Evolutionary conservation across 1,284 basidiomycete genomes (phyloP), one percentile per base, ranked within the genome.

Genomic region (Boletus semigastroideus): DNA sequence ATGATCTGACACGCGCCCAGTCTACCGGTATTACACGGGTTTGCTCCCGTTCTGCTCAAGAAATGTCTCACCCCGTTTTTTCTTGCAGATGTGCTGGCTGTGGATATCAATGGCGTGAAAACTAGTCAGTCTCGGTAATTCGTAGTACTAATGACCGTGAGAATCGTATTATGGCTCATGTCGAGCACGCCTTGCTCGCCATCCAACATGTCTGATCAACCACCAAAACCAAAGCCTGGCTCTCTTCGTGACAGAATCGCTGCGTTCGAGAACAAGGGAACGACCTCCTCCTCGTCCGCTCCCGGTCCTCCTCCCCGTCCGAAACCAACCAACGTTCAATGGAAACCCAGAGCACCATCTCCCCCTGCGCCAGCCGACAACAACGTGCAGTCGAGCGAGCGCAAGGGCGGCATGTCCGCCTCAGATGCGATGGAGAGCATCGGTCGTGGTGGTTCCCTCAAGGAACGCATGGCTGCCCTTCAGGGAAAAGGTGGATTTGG

Each of bases 381-480:
- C 22, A 50, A 52, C 22, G 40, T 54, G 33, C 53, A 54, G 51
- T 53, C 48, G 5, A 48, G 33, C 25, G 70, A 55, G 54, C 64
- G 55, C 43, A 67, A 65, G 48, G 63, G 54, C 5, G 76, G 78
- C 0, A 89, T 94, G 86, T 90, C 86, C 22, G 89, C 90, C 7
- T 82, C 82, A 19, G 93, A 95, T 74, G 92, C 92, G 30, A 84
- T 87, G 67, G 85, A 86, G 62, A 87, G 87, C 60, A 92, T 93
- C 65, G 86, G 64, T 0, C 64, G 62, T 13, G 64, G 79, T 5
- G 86, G 82, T 5, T 90, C 88, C 54, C 72, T 97, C 58, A 93
- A 87, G 72, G 94, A 95, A 59, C 84, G 94, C 40, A 96, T 97
- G 92, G 92, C 92, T 25, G 91, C 92, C 3, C 74, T 96, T 33